Conservation (phyloP, 768 basidiomycete genomes). For the Rhodotorula graminis region DNA sequence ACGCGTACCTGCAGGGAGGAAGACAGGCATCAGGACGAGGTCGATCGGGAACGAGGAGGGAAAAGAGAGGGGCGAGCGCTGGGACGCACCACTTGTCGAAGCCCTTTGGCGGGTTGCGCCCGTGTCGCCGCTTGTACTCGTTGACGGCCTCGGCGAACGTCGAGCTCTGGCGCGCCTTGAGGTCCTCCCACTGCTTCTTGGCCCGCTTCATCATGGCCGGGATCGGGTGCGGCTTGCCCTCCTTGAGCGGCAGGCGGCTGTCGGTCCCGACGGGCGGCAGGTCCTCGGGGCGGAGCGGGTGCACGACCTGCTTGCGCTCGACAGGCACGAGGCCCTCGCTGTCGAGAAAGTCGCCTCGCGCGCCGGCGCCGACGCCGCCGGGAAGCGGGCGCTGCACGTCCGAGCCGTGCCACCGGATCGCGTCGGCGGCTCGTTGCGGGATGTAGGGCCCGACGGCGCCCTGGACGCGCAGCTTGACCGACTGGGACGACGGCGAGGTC, state of each 20-base stretch:
- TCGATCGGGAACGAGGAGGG: too few species aligned
- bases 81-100: slow-evolving; percentile 45
- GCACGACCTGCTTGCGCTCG: neutral
- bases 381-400: neutral
- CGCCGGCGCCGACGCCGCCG: slow-evolving; percentile 17
- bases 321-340: neutral
- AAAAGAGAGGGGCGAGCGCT: neutral
- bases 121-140: slow-evolving; percentile 48
- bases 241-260: slow-evolving; percentile 33
- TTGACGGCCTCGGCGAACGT: slow-evolving; percentile 46
- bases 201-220: slow-evolving; percentile 46
- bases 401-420: slow-evolving; percentile 26
- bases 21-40: too few species aligned
- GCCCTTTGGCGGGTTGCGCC: slow-evolving; percentile 48
- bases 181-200: slow-evolving; percentile 46
- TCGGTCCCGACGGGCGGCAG: slow-evolving; percentile 30
- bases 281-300: neutral
- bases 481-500: slow-evolving; percentile 17
- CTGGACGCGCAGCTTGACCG: slow-evolving; percentile 25
- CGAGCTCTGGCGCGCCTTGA: slow-evolving; percentile 46
- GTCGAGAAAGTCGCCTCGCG: neutral
- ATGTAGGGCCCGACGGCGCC: slow-evolving; percentile 36
- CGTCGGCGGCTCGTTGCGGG: slow-evolving; percentile 36
- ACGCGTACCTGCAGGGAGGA: slow-evolving; percentile 25
- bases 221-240: slow-evolving; percentile 47